Conservation (phyloP, 768 basidiomycete genomes). For the Agrocybe chaxingu region DNA sequence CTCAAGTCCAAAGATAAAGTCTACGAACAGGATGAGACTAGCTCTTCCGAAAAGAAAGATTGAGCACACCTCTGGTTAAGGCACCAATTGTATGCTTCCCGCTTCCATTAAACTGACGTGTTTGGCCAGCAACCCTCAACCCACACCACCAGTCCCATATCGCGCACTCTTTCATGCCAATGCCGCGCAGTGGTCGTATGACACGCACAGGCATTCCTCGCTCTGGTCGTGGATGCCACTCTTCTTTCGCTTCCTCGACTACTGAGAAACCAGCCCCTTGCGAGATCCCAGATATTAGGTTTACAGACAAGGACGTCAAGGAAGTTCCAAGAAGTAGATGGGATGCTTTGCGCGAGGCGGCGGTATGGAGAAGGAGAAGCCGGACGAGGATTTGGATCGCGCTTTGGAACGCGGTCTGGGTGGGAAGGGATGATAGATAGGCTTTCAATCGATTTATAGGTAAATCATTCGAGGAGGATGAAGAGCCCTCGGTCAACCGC, state of each 20-base stretch:
- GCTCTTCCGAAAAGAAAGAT: background rate
- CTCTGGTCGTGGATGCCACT: constrained; percentile 45
- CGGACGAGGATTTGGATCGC: constrained; percentile 60
- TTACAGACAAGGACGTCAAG: constrained; percentile 74
- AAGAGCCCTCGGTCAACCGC: constrained; percentile 16
- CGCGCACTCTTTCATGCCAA: constrained; percentile 77
- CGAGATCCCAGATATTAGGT: constrained; percentile 68
- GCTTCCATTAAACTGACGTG: constrained; percentile 31
- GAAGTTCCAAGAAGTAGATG: constrained; percentile 79
- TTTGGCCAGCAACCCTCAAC: constrained; percentile 40
- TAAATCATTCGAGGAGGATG: constrained; percentile 22
- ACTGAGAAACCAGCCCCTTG: constrained; percentile 76
- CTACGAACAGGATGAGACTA: constrained; percentile 29
- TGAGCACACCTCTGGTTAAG: constrained; percentile 62
- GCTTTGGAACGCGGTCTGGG: constrained; percentile 63
- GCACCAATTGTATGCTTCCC: constrained; percentile 58
- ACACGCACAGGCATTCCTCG: constrained; percentile 38
- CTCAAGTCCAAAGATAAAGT: constrained; percentile 79
- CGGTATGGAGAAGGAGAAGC: constrained; percentile 68
- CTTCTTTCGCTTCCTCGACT: constrained; percentile 66
- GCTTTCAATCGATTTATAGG: constrained; percentile 32
- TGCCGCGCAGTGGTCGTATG: constrained; percentile 66
- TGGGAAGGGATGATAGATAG: constrained; percentile 68
- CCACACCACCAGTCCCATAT: constrained; percentile 75
- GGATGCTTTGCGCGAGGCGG: constrained; percentile 55